Evolutionary conservation across 257 asterid species (phyloP), one percentile per base, ranked within the genome.

Genomic region (Verbascum thapsus): DNA sequence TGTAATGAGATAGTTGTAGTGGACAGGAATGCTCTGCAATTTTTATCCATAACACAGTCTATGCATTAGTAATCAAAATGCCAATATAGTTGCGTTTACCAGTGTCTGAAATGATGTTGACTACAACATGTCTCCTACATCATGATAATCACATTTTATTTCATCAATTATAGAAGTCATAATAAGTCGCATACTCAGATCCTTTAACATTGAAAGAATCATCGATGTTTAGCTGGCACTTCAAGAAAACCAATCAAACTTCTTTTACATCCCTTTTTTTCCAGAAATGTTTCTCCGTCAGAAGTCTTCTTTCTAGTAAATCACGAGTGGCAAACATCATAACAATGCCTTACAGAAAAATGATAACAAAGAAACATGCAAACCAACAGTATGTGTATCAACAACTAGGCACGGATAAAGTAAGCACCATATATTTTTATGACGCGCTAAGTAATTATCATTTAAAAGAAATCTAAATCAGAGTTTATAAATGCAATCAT

Each of bases 91-190:
- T 37, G 10, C 6, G 60, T 11, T 35, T n/a, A 58, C 20, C 32
- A 16, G 71, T 41, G 9, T 39, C 45, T 8, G 19, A 47, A 22
- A 19, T 18, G n/a, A 41, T 26, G 51, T 8, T 30, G 20, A 32
- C n/a, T 17, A 17, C 18, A 13, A n/a, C n/a, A 30, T 53, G 41
- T 48, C 48, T 10, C 48, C 16, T 17, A 15, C 11, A 2, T 15
- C 26, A 23, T 12, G 32, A 66, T 37, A 20, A 9, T 30, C 68
- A 19, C 68, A 32, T 18, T 50, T 35, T 20, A 48, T 63, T 18
- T 35, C 16, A 60, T 10, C 66, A 23, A 26, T 30, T 44, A 6
- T 23, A 12, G 15, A 49, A 49, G 49, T 63, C 22, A 50, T 10
- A 38, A 60, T 16, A 16, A 13, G 43, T 13, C 20, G 4, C 18